Evolutionary conservation across 2,329 filamentous ascomycete species (phyloP).

Genomic region (Aureobasidium sp.): DNA sequence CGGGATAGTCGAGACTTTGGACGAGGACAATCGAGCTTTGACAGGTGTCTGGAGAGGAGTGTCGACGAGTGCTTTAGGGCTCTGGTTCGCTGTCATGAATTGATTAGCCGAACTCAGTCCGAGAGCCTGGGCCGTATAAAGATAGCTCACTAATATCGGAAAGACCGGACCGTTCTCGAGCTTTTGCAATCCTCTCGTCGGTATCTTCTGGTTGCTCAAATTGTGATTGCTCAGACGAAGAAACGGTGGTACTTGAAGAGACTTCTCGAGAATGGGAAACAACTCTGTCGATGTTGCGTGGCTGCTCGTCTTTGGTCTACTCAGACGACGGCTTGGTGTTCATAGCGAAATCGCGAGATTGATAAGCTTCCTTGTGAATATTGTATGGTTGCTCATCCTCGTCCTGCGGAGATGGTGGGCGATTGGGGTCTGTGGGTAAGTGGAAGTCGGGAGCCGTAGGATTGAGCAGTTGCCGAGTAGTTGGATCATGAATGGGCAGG

Average conservation of each 20-base stretch:
- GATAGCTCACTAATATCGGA: not conserved
- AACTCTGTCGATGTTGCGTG: no score
- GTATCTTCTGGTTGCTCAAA: no score
- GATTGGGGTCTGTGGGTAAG: not conserved
- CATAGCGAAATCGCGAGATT: no score
- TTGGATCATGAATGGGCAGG: not conserved
- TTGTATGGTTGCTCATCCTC: not conserved
- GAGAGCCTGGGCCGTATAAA: not conserved
- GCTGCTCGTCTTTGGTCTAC: no score
- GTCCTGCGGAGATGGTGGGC: not conserved
- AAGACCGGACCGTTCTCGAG: no score
- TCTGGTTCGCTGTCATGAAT: not conserved
- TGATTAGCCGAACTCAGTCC: not conserved
- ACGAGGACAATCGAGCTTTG: no score
- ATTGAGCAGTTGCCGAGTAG: not conserved
- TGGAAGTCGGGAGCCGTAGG: not conserved
- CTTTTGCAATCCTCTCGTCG: no score
- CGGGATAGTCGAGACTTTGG: no score
- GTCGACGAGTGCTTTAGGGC: not conserved
- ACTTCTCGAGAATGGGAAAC: no score
- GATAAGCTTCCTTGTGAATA: not conserved
- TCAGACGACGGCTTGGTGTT: no score
- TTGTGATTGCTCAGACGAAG: no score
- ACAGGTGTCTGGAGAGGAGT: not conserved
- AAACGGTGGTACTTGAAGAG: no score